Base-by-base conservation (phyloP, 1,139 yeast genomes). In the Scheffersomyces parashehatae region DNA sequence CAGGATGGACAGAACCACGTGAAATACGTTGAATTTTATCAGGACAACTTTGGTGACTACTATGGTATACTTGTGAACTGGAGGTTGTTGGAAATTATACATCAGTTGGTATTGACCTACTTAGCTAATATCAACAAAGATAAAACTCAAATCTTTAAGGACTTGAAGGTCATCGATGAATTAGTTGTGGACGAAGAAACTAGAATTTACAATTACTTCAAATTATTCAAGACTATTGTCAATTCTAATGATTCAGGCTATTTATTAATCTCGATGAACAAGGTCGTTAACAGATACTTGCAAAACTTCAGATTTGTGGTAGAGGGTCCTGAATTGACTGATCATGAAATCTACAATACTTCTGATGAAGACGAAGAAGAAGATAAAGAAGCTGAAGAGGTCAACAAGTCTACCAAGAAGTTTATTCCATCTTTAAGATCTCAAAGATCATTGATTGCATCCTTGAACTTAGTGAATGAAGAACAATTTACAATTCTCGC, bases 61-160 rank as follows among this genome's bases (percentile, higher is more conserved):
- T 73, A 63, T 45, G 60, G 55, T 1, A 43, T 68, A 10, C 42
- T 73, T 3, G 54, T 61, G 15, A 55, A 64, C 28, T 73, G 77
- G 77, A 65, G 78, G 54, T 41, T 72, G 2, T 55, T 71, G 45
- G 76, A 68, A 35, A 56, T 73, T 24, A 49, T 66, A 12, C 64
- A 69, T 45, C 65, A 67, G 43, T 59, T 72, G 42, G 68, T 62
- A 40, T 43, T 65, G 28, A 55, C 52, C 12, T 69, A 64, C 43
- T 61, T 73, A 49, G 53, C 58, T 12, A 49, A 54, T 20, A 31
- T 58, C 35, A 51, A 47, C 24, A 41, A 43, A 6, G 55, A 49
- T 4, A 42, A 48, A 8, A 41, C 42, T 11, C 54, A 60, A 35
- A 55, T 70, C 28, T 42, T 43, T 10, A 50, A 55, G 32, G 73